Base-by-base conservation (phyloP, 495 filamentous ascomycete species). In the Venustampulla echinocandica region DNA sequence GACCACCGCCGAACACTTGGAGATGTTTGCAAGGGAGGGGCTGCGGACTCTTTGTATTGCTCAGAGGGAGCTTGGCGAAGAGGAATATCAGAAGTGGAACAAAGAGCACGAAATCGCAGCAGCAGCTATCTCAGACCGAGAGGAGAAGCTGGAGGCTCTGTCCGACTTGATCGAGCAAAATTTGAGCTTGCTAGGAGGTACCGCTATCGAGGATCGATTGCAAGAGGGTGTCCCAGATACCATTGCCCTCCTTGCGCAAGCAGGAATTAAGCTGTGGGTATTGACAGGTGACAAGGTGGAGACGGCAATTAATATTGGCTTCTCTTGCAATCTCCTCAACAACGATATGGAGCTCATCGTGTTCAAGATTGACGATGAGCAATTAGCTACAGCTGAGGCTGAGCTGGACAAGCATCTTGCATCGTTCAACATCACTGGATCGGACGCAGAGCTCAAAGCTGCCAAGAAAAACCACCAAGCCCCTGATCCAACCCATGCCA, bases 201-300 rank as follows among this genome's bases (percentile, higher is more conserved):
- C 93, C 35, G 93, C 93, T 27, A 99, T 99, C 57, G 93, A 99
- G 62, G 93, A 99, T 71, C 79, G 90, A 61, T 71, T 99, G 34
- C 93, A 99, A 64, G 92, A 97, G 55, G 93, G 92, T 51, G 93
- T 99, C 11, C 93, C 93, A 9, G 93, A 96, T 56, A 90, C 93
- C 2, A 99, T 99, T 54, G 85, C 84, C 45, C 67, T 99, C 39
- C 80, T 99, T 44, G 90, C 83, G 30, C 81, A 88, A 47, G 93
- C 93, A 40, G 93, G 93, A 49, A 96, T 99, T 66, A 99, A 99
- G 61, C 77, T 99, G n/a, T 99, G 93, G 93, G 93, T 99, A 46
- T 69, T 99, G 36, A 99, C 93, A 24, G 93, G 93, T 45, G 93
- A 99, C 70, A 99, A 96, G 66, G 90, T 97, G 38, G 93, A 97